Base-by-base conservation (phyloP, 139 green algal genomes). In the Chlamydomonas applanata region DNA sequence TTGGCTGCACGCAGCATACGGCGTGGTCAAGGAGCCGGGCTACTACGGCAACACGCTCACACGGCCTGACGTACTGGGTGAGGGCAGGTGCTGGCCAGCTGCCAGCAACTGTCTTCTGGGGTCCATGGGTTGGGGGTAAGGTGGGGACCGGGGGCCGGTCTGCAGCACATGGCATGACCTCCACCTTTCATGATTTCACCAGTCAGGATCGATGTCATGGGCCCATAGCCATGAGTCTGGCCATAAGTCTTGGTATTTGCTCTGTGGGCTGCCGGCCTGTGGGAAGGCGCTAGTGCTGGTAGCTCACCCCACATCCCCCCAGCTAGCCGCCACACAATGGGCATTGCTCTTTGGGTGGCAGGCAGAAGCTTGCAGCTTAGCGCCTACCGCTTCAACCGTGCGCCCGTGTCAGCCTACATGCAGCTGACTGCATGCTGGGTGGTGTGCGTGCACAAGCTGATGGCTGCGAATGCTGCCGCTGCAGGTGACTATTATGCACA, bases 11-110 rank as follows among this genome's bases (percentile, higher is more conserved):
- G 54, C 54, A 62, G 62, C 62, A 16, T 69, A 69, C 20, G 62
- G 62, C 30, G 22, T 69, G 14, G 17, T 69, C 32, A 52, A 53
- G 33, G 62, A 69, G 62, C 14, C 62, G 5, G 62, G 32, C 4
- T 69, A 53, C 62, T 69, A 69, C 32, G 62, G 62, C 62, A 53
- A 17, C 32, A 69, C 62, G 2, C 33, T 69, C 4, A 69, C 62
- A 35, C 59, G 59, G 4, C 29, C 29, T 40, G 59, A 66, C n/a
- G 59, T 66, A 25, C n/a, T 66, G 59, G 59, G 53, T 32, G 22
- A 62, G 53, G 9, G 53, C 11, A 62, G 5, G 9, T 29, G 53
- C 53, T 27, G 13, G 53, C 22, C 53, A 27, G 53, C 22, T 29
- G 24, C 9, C 14, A 56, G 17, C 14, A 56, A 56, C 14, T 56